These are phyloP conservation scores for Heteromeles arbutifolia DNA, from an alignment of 306 rosid genomes.

Conservation along the genomic window DNA sequence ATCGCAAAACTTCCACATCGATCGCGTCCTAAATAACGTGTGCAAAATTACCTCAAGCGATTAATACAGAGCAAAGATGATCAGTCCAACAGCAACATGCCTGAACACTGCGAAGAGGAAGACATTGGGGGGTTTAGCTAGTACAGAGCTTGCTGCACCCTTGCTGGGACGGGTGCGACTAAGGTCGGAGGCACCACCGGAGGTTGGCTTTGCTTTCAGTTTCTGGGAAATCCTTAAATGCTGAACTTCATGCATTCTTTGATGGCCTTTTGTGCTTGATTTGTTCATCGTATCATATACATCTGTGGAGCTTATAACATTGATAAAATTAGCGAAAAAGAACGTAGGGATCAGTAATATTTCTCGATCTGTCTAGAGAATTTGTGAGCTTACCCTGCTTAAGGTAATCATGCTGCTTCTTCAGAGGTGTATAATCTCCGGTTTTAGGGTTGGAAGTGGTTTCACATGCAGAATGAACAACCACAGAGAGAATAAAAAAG, in stretches of 20 bases:
- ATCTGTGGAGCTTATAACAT: slow-evolving; percentile 21
- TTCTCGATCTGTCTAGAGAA: background rate
- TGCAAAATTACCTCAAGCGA: background rate
- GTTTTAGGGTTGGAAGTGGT: slow-evolving; percentile 9
- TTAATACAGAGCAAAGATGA: slow-evolving; percentile 20
- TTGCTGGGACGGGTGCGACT: slow-evolving; percentile 15
- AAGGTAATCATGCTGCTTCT: slow-evolving; percentile 16
- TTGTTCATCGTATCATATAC: background rate
- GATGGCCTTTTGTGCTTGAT: slow-evolving; percentile 18
- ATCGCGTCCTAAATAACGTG: background rate
- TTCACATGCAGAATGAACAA: slow-evolving; percentile 19
- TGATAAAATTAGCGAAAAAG: background rate
- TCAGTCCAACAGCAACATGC: slow-evolving; percentile 19
- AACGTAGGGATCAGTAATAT: background rate
- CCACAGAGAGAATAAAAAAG: slow-evolving; percentile 27
- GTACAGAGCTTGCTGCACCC: slow-evolving; percentile 14
- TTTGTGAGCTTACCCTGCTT: slow-evolving; percentile 22
- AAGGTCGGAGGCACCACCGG: slow-evolving; percentile 29
- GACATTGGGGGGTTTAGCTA: slow-evolving; percentile 14
- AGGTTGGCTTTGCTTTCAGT: slow-evolving; percentile 8
- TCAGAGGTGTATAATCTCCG: slow-evolving; percentile 8
- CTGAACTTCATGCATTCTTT: slow-evolving; percentile 21
- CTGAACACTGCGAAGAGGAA: slow-evolving; percentile 14
- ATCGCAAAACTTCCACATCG: background rate
- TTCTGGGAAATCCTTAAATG: background rate